A percentile compares a stretch with the other conserved stretches of the same genome.
phyloP scores from a whole-genome alignment of 352 stramenopile genomes.

The Halophytophthora batemanensis region DNA sequence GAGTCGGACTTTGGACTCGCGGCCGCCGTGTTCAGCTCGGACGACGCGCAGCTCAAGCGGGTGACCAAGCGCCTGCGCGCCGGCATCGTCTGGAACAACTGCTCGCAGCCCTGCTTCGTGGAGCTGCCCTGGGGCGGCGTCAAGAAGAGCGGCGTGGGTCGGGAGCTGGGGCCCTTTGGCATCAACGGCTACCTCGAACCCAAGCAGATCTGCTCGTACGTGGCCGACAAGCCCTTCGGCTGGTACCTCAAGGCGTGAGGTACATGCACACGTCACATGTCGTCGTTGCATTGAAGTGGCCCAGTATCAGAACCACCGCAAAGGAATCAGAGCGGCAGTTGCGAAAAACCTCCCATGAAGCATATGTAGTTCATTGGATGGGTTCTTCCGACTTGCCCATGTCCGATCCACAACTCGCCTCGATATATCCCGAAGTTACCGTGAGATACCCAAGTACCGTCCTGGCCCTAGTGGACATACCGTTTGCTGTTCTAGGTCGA shows the following conservation, averaged over 20 bases:
- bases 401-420: too few relatives aligned
- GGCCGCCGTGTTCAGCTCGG: conserved; percentile 47
- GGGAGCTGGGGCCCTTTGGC: conserved; percentile 48
- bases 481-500: too few relatives aligned
- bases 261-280: too few relatives aligned
- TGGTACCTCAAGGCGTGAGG: conserved; percentile 32
- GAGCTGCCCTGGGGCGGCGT: conserved; percentile 72
- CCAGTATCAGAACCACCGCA: too few relatives aligned
- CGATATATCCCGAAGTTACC: too few relatives aligned
- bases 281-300: too few relatives aligned
- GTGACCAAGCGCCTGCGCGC: conserved; percentile 44
- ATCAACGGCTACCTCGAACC: conserved; percentile 46
- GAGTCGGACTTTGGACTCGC: conserved; percentile 69
- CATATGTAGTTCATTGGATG: too few relatives aligned
- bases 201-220: conserved; percentile 51
- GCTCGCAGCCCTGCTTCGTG: conserved; percentile 55
- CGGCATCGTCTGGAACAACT: conserved; percentile 73
- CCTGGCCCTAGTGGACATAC: too few relatives aligned
- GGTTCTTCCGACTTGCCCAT: too few relatives aligned
- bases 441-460: too few relatives aligned
- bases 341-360: too few relatives aligned
- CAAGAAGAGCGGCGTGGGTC: conserved; percentile 67
- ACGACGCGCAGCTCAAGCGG: conserved; percentile 38
- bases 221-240: conserved; percentile 47
- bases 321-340: too few relatives aligned